Base-by-base conservation (phyloP, 352 stramenopile genomes). In the Globisporangium camurandrum region DNA sequence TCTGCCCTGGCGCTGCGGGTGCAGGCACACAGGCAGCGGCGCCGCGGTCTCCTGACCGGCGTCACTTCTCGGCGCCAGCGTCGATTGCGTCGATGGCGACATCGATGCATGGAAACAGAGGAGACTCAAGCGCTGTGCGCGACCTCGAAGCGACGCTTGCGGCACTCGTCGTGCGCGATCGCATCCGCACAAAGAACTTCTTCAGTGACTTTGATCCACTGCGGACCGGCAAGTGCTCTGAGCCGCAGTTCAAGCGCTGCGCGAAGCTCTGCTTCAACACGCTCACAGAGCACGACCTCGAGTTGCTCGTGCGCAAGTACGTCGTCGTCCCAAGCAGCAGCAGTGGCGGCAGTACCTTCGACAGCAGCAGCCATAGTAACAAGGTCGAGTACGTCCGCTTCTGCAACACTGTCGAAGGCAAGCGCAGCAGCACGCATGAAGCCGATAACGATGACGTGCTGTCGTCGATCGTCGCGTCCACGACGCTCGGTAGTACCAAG, bases 201-300 rank as follows among this genome's bases (percentile, higher is more conserved):
- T 93, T 93, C 41, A 86, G 64, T 4, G 82, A 93, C 46, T 93
- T 91, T 42, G 82, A 93, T 46, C 67, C 66, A 16, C 55, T 93
- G 17, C 76, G 79, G 8, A 85, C 70, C 0, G 79, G 79, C 5
- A 91, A 87, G 40, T 91, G 79, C 51, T 79, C 73, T 0, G 73
- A 88, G 33, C 61, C 75, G 14, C 82, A 93, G 55, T 93, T 93
- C 61, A 69, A 75, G 40, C 76, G 79, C 27, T 89, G 76, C 19
- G 62, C 84, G 10, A 93, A 93, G 53, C 53, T 93, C 1, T 91
- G 77, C 40, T 91, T 90, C 30, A 65, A 63, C 0, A 65, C 62
- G n/a, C 54, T 88, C 3, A 71, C 62, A 1, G 78, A 93, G n/a
- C 58, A 27, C 34, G 73, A 91, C 20, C 59, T 93, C 34, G 63